Percentiles rank a stretch among this genome's conserved stretches.
Conservation (phyloP, 345 rosid species). For the Rhizophora mangle region DNA sequence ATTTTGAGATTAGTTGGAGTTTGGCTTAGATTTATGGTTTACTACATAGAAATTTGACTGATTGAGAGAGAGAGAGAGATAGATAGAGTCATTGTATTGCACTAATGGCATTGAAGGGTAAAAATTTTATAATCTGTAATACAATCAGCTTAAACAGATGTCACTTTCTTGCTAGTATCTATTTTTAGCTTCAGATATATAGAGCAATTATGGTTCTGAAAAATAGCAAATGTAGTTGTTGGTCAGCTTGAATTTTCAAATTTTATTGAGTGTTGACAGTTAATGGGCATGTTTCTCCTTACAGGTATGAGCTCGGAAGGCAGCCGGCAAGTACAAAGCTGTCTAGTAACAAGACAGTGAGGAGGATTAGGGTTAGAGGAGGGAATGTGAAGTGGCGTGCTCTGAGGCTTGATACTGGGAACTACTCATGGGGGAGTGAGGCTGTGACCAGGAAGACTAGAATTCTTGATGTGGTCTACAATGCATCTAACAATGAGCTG, state of each 20-base stretch:
- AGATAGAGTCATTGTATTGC: too few relatives aligned
- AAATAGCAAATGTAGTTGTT: too few relatives aligned
- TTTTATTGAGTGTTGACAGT: too few relatives aligned
- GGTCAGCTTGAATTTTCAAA: too few relatives aligned
- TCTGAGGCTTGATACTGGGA: conserved; percentile 34
- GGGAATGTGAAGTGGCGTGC: conserved; percentile 37
- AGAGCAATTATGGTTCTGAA: too few relatives aligned
- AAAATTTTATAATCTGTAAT: background rate
- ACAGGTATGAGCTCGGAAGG: conserved; percentile 34
- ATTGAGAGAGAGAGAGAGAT: too few relatives aligned
- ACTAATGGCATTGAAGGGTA: too few relatives aligned
- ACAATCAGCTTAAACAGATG: too few relatives aligned
- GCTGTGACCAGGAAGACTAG: conserved; percentile 32
- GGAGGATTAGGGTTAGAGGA: conserved; percentile 31
- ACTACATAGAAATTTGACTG: background rate
- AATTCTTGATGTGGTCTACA: conserved; percentile 32
- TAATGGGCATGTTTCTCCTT: background rate
- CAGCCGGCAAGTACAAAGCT: conserved; percentile 29
- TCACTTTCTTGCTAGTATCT: too few relatives aligned
- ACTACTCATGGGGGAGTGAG: conserved; percentile 34
- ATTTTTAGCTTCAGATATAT: too few relatives aligned
- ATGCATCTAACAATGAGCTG: conserved; percentile 32
- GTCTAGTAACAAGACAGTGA: conserved; percentile 33
- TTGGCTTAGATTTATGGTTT: background rate
- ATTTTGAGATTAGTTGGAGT: background rate